Evolutionary conservation across 257 asterid species (phyloP), one percentile per base, ranked within the genome.

Genomic region (Dorcoceras hygrometricum): DNA sequence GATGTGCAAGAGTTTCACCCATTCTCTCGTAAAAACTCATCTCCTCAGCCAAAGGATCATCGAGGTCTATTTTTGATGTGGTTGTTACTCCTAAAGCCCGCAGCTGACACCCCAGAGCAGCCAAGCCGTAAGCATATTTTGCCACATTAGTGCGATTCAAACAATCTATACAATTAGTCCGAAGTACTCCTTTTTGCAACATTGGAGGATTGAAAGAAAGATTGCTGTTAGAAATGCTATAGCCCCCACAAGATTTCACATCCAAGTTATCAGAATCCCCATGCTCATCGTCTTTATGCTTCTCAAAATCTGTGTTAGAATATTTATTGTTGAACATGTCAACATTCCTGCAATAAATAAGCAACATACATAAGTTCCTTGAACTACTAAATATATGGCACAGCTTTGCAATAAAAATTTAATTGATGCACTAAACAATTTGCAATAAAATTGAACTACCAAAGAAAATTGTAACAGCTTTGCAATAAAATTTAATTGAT

Each of bases 1-100:
- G 99, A 76, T 88, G 96, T 28, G 99, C 96, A 77, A 94, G 97
- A 71, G 99, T 94, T 75, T 94, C 99, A 57, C 99, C 99, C 99
- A 94, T 94, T 73, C 80, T 90, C 82, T 94, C 99, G 78, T 94
- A 94, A 73, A 84, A 81, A 18, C 86, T 80, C 98, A 92, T 92
- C 69, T 87, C 95, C 57, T 86, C 97, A 62, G 98, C 98, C 75
- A 92, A 86, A 74, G 98, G 97, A 81, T 89, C 97, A 66, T 92
- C 96, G 63, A 92, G 91, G 73, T 89, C 97, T 75, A 92, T 74
- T 78, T 83, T 89, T 32, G 85, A 62, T 10, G 91, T 75, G 77
- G 74, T 81, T 65, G 79, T 84, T 29, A 79, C 78, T 70, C 97
- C 98, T 56, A 92, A 70, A 57, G 90, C 91, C 67, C 62, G 80